phyloP scores from a whole-genome alignment of 768 basidiomycete genomes.

The Dioszegia aurantiaca region DNA sequence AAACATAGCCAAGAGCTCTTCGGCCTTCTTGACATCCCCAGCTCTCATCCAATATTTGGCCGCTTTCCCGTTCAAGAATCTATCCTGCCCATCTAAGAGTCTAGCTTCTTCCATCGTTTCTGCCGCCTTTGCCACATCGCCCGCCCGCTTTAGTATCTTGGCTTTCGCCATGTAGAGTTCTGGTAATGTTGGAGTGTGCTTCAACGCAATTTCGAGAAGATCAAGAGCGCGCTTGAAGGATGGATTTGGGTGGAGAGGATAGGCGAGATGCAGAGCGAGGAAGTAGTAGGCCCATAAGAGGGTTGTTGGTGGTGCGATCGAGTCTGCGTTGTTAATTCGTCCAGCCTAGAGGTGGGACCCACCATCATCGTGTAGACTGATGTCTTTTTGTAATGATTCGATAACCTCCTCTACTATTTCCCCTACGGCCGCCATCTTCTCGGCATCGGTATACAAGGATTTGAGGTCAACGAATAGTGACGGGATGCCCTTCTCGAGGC shows the following conservation, averaged over 20 bases:
- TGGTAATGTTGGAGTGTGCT: constrained; percentile 89
- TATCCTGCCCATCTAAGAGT: constrained; percentile 83
- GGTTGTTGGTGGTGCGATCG: constrained; percentile 66
- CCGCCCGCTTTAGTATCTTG: constrained; percentile 78
- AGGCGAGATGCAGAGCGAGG: constrained; percentile 71
- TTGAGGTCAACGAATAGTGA: constrained; percentile 92
- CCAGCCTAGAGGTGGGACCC: constrained; percentile 10
- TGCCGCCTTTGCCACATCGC: constrained; percentile 74
- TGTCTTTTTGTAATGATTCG: constrained; percentile 39
- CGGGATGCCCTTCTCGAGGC: constrained; percentile 79
- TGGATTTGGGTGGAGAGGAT: constrained; percentile 50
- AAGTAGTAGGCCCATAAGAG: constrained; percentile 95
- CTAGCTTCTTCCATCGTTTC: constrained; percentile 74
- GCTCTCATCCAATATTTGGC: constrained; percentile 87
- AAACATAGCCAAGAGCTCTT: constrained; percentile 73
- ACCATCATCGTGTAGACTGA: constrained; percentile 34
- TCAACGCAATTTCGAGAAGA: constrained; percentile 64
- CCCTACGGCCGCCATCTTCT: constrained; percentile 69
- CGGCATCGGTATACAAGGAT: constrained; percentile 65
- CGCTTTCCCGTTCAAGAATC: constrained; percentile 89
- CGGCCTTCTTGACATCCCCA: constrained; percentile 74
- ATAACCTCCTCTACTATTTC: constrained; percentile 64
- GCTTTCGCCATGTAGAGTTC: constrained; percentile 81
- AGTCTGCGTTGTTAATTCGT: constrained; percentile 28
- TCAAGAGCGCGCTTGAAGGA: constrained; percentile 44